These are phyloP conservation scores for Phaeosphaeria sp. DNA, from an alignment of 2,329 filamentous ascomycete species.

Conservation along the genomic window DNA sequence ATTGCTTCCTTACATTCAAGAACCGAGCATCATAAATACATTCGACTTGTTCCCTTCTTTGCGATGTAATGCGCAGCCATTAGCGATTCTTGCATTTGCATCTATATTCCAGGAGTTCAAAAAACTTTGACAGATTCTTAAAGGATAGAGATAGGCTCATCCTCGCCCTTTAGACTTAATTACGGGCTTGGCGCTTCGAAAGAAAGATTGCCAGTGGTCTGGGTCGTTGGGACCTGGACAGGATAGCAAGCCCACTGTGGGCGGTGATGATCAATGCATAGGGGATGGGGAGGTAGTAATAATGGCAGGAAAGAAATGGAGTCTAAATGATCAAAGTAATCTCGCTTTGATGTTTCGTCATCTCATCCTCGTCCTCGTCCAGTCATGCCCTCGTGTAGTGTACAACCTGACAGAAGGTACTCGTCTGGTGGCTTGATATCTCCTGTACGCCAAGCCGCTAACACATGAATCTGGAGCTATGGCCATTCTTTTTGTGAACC, in stretches of 20 bases:
- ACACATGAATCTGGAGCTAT: slow-evolving; percentile 18
- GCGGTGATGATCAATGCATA: slow-evolving; percentile 11
- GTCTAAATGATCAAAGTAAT: background rate
- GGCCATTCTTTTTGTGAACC: slow-evolving; percentile 21
- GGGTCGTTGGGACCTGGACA: background rate
- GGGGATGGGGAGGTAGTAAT: slow-evolving; percentile 7
- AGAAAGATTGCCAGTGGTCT: slow-evolving; percentile 6
- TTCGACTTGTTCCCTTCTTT: slow-evolving; percentile 7
- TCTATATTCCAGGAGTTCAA: slow-evolving; percentile 24
- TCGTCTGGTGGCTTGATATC: background rate
- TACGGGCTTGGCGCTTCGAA: slow-evolving; percentile 21
- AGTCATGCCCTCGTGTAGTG: too few species aligned
- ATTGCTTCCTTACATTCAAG: slow-evolving; percentile 79
- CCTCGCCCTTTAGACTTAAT: slow-evolving; percentile 37
- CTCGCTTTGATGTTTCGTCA: too few species aligned
- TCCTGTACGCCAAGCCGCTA: background rate
- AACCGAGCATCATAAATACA: slow-evolving; percentile 32
- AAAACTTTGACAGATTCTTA: slow-evolving; percentile 24
- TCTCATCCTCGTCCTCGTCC: too few species aligned
- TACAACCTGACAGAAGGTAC: too few species aligned
- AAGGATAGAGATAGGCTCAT: slow-evolving; percentile 14
- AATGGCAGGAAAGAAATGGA: slow-evolving; percentile 19
- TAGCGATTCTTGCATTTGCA: slow-evolving; percentile 36
- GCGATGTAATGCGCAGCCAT: slow-evolving; percentile 28
- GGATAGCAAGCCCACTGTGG: slow-evolving; percentile 9